These are phyloP conservation scores for Penicillium aurantiogriseum DNA, from an alignment of 2,329 filamentous ascomycete species.

Conservation along the genomic window DNA sequence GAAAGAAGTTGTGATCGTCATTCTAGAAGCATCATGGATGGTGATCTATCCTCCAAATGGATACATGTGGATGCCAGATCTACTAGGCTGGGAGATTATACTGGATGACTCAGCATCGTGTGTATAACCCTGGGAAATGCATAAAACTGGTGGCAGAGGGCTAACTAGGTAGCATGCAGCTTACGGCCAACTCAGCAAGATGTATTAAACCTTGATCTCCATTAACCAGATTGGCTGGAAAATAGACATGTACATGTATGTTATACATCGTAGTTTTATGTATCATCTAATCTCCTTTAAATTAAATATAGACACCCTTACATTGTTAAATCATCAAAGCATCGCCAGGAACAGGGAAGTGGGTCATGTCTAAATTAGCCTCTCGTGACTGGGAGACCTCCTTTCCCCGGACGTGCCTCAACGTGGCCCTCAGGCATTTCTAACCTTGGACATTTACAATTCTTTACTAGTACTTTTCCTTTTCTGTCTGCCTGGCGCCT, in stretches of 20 bases:
- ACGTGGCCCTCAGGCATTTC: conserved; percentile 19
- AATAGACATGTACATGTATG: background rate
- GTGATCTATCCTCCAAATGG: background rate
- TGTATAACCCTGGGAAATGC: background rate
- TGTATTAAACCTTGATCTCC: background rate
- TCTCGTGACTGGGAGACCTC: conserved; percentile 27
- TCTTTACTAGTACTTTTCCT: background rate
- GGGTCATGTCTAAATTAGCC: conserved; percentile 24
- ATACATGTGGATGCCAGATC: background rate
- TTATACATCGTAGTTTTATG: background rate
- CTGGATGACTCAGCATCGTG: background rate
- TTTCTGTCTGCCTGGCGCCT: conserved; percentile 4
- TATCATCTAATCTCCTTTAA: background rate
- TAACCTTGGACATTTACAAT: conserved; percentile 3
- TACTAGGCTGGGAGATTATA: background rate
- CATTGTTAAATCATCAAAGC: background rate
- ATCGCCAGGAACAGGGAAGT: conserved; percentile 16
- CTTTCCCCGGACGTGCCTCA: conserved; percentile 26
- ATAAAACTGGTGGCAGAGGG: background rate
- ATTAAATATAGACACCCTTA: background rate
- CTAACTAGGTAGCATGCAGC: background rate
- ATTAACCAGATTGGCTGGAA: background rate
- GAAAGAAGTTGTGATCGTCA: background rate
- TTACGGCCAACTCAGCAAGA: background rate
- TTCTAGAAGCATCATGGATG: background rate